These are phyloP conservation scores for Globisporangium canariense DNA, from an alignment of 352 stramenopile genomes.

Conservation along the genomic window DNA sequence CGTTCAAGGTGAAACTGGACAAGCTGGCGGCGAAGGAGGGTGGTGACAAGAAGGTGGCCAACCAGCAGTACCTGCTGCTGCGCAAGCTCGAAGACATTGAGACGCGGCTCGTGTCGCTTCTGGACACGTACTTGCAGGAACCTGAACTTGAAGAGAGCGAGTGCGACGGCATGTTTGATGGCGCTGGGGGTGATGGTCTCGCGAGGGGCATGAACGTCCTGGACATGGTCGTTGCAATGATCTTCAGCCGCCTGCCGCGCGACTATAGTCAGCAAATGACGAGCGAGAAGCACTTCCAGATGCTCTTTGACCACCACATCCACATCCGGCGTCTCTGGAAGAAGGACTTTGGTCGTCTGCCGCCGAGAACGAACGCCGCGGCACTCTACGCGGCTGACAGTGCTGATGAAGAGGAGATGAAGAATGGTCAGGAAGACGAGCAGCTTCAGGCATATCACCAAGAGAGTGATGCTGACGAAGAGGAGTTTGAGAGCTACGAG, in stretches of 20 bases:
- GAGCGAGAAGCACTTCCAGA: slow-evolving; percentile 67
- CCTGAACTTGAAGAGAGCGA: slow-evolving; percentile 49
- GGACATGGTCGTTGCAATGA: slow-evolving; percentile 85
- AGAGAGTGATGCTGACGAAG: slow-evolving; percentile 9
- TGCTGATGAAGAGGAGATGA: slow-evolving; percentile 18
- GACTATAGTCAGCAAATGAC: slow-evolving; percentile 49
- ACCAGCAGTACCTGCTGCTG: slow-evolving; percentile 48
- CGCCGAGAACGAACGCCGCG: slow-evolving; percentile 17
- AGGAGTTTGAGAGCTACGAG: slow-evolving; percentile 16
- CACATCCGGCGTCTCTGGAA: slow-evolving; percentile 82
- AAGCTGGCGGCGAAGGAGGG: slow-evolving; percentile 19
- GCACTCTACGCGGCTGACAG: slow-evolving; percentile 12
- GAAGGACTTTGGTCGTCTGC: slow-evolving; percentile 78
- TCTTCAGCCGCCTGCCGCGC: slow-evolving; percentile 78
- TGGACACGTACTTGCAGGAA: slow-evolving; percentile 61
- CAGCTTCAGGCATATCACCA: background rate
- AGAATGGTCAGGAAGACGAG: slow-evolving; percentile 11
- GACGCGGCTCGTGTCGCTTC: slow-evolving; percentile 47
- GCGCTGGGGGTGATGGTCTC: slow-evolving; percentile 21
- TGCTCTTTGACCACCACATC: slow-evolving; percentile 75
- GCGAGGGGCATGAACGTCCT: slow-evolving; percentile 69
- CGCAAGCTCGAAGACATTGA: slow-evolving; percentile 83
- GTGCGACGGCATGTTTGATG: slow-evolving; percentile 41
- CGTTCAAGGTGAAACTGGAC: slow-evolving; percentile 58
- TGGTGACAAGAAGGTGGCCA: slow-evolving; percentile 22